Evolutionary conservation across 1,139 yeast genomes (phyloP), one percentile per base, ranked within the genome.

Genomic region (Yamadazyma kanchanaburiensis): DNA sequence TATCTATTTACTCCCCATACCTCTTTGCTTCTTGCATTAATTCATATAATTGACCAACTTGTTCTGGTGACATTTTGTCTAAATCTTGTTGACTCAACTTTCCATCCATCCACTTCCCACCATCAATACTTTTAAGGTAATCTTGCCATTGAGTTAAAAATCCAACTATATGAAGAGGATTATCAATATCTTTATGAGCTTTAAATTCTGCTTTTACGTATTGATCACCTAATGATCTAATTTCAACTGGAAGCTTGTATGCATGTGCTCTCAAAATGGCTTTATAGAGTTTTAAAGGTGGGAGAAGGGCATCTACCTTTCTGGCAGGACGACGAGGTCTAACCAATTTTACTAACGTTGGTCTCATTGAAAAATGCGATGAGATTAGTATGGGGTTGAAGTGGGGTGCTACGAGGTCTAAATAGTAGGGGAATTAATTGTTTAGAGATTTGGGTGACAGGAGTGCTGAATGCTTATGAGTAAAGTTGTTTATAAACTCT

Each of bases 131-230:
- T 33, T 75, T 74, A 36, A 86, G 70, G 49, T 91, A 91, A 46
- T 86, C 89, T 51, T 91, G 98, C 98, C 98, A 91, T 42, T 87
- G 82, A 1, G 95, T 77, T 40, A 91, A 69, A 48, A 91, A 91
- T 9, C 96, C 97, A 7, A 94, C 89, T 21, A 91, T 87, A 51
- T 89, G 95, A 22, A 88, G 67, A 1, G 98, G 97, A 53, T 91
- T 88, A 45, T 88, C 96, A 10, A 81, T 72, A 28, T 64, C 59
- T 40, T 77, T 75, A 58, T 94, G 98, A n/a, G 91, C 82, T 43
- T 78, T 77, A 64, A 91, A 91, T 58, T 91, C 98, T 16, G 81
- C 75, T 51, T 80, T 85, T 33, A 91, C 96, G 55, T 91, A 91
- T 43, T 77, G 73, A 54, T 91, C 96, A 4, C 98, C 98, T 21